phyloP scores from a whole-genome alignment of 106 monocot genomes.

The Gastrodia elata region DNA sequence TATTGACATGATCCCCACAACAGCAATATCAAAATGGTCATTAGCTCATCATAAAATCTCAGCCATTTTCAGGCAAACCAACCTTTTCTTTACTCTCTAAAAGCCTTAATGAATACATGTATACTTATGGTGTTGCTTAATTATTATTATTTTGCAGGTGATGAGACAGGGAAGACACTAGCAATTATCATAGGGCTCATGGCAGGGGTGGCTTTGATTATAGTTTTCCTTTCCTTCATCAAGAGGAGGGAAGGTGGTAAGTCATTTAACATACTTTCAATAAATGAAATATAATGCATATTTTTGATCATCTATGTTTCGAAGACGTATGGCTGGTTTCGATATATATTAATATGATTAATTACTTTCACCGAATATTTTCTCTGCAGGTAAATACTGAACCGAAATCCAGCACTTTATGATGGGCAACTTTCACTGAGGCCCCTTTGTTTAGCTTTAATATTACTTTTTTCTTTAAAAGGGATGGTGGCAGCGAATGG shows the following conservation, averaged over 20 bases:
- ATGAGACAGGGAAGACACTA: conserved; percentile 32
- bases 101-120: background rate
- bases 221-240: conserved; percentile 36
- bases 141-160: conserved; percentile 11
- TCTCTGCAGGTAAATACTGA: conserved; percentile 9
- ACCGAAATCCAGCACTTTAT: background rate
- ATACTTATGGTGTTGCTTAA: background rate
- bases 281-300: background rate
- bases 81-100: background rate
- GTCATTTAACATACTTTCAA: background rate
- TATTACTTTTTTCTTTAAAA: background rate
- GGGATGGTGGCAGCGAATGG: background rate
- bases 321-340: too few relatives aligned
- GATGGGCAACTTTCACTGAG: conserved; percentile 1
- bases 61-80: background rate
- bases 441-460: background rate
- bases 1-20: background rate
- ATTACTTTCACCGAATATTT: background rate
- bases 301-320: background rate
- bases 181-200: conserved; percentile 45
- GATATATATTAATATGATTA: background rate
- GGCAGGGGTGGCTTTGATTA: conserved; percentile 34
- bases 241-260: conserved; percentile 16
- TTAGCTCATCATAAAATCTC: too few relatives aligned
- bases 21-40: too few relatives aligned